Percentiles rank a stretch among this genome's conserved stretches.
These are phyloP conservation scores for Hamamelis virginiana DNA, from an alignment of 164 flowering plant species.

Conservation along the genomic window DNA sequence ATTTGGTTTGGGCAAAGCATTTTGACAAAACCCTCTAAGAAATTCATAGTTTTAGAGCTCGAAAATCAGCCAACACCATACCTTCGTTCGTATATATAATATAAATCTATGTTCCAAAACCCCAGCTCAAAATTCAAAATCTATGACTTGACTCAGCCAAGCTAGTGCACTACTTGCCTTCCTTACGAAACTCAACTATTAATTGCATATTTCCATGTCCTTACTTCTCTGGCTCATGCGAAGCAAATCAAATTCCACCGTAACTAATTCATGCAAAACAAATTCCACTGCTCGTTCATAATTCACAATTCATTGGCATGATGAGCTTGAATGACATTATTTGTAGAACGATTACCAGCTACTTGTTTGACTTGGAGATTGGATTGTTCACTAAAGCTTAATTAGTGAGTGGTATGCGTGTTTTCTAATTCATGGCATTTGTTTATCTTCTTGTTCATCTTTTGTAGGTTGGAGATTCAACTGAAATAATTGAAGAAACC, in stretches of 20 bases:
- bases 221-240: too few species aligned
- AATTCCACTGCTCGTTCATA: neutral
- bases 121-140: neutral
- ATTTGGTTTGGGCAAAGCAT: neutral
- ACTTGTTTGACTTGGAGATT: neutral
- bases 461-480: constrained; percentile 34
- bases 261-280: too few species aligned
- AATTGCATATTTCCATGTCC: too few species aligned
- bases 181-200: neutral
- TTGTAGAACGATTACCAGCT: neutral
- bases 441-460: neutral
- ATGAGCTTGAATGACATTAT: neutral
- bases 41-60: neutral
- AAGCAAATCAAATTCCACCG: too few species aligned
- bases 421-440: neutral
- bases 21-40: neutral
- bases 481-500: constrained; percentile 46
- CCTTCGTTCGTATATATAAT: neutral
- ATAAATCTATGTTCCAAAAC: neutral
- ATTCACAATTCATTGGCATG: neutral
- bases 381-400: neutral
- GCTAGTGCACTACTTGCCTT: neutral
- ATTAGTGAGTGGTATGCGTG: neutral
- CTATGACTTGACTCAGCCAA: neutral
- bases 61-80: neutral